These are phyloP conservation scores for Aspergillus melleus DNA, from an alignment of 2,329 filamentous ascomycete species.

Conservation along the genomic window DNA sequence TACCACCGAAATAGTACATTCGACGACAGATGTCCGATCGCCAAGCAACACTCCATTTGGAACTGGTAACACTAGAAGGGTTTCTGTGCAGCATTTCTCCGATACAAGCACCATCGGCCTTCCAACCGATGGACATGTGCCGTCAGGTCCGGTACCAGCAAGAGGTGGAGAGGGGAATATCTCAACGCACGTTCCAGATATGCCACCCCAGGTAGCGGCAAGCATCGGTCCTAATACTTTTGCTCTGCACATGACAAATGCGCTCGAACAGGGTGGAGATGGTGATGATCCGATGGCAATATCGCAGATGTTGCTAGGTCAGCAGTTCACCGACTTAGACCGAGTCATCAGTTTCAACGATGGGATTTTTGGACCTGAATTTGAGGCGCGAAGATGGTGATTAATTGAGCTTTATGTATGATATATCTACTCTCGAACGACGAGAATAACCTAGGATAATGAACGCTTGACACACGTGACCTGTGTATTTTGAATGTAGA, in stretches of 20 bases:
- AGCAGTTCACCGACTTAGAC: slow-evolving; percentile 29
- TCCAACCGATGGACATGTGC: too few relatives aligned
- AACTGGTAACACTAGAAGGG: neutral
- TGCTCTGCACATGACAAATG: neutral
- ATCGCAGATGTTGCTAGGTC: slow-evolving; percentile 24
- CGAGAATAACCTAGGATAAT: too few relatives aligned
- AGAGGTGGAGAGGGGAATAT: too few relatives aligned
- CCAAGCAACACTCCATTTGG: neutral
- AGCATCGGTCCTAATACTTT: neutral
- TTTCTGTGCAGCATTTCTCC: too few relatives aligned
- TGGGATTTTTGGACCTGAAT: slow-evolving; percentile 12
- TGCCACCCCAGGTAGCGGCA: neutral
- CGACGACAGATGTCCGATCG: neutral
- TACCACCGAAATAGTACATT: slow-evolving; percentile 12
- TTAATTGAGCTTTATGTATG: too few relatives aligned
- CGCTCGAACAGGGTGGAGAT: slow-evolving; percentile 1
- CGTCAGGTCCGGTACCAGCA: too few relatives aligned
- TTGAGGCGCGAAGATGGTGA: slow-evolving; percentile 11
- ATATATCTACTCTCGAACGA: too few relatives aligned
- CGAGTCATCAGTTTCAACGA: slow-evolving; percentile 26
- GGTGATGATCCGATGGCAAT: slow-evolving; percentile 23
- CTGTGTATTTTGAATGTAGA: neutral
- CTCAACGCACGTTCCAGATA: too few relatives aligned
- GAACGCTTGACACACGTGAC: neutral
- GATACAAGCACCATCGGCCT: too few relatives aligned